These are phyloP conservation scores for Recurvomyces mirabilis DNA, from an alignment of 495 filamentous ascomycete genomes.

Conservation along the genomic window DNA sequence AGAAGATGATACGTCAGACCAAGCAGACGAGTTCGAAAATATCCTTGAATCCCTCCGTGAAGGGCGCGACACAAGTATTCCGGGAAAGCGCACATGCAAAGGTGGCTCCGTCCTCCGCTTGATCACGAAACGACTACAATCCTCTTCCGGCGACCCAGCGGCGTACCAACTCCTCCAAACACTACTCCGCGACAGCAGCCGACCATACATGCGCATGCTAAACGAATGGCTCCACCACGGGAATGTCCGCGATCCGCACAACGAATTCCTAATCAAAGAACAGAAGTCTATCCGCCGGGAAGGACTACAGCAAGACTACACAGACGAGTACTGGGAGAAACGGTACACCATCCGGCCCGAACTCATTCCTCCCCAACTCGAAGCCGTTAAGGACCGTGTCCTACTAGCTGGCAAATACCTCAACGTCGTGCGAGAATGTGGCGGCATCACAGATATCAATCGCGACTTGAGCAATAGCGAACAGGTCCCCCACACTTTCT, in stretches of 20 bases:
- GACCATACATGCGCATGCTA: conserved; percentile 94
- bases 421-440: conserved; percentile 93
- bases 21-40: conserved; percentile 75
- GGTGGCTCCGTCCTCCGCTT: conserved; percentile 81
- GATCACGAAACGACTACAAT: conserved; percentile 68
- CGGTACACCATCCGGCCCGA: conserved; percentile 86
- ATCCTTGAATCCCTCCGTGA: conserved; percentile 71
- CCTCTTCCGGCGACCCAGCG: conserved; percentile 86
- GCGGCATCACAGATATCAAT: conserved; percentile 49
- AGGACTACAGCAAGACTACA: conserved; percentile 87
- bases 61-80: conserved; percentile 64
- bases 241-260: conserved; percentile 86
- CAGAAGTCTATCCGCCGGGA: conserved; percentile 91
- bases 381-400: conserved; percentile 85
- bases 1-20: conserved; percentile 69
- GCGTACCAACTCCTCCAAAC: conserved; percentile 68
- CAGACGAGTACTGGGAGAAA: conserved; percentile 98
- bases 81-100: conserved; percentile 85
- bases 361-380: conserved; percentile 85
- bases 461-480: conserved; percentile 56
- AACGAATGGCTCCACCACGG: conserved; percentile 98
- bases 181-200: conserved; percentile 74
- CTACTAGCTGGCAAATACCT: conserved; percentile 93
- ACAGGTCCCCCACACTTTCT: conserved; percentile 83
- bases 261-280: conserved; percentile 89